phyloP scores from a whole-genome alignment of 2,329 filamentous ascomycete species.

The Xylariaceae sp. region DNA sequence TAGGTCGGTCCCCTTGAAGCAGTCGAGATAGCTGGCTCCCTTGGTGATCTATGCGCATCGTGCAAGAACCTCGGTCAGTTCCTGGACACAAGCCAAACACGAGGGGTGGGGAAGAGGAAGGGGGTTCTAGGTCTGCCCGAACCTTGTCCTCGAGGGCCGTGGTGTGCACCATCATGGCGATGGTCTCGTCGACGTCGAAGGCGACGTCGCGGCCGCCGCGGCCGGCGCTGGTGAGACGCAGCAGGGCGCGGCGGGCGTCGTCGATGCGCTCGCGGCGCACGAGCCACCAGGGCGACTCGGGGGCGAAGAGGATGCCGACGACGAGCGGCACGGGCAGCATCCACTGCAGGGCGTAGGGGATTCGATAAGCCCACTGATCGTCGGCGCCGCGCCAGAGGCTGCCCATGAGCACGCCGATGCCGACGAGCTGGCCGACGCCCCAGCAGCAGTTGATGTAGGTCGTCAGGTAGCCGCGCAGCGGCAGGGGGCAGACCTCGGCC shows the following conservation, averaged over 20 bases:
- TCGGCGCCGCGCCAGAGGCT: slow-evolving; percentile 55
- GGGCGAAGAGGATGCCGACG: slow-evolving; percentile 59
- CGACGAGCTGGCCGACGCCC: slow-evolving; percentile 68
- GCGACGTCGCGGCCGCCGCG: slow-evolving; percentile 53
- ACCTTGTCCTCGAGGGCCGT: slow-evolving; percentile 65
- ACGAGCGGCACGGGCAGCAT: slow-evolving; percentile 66
- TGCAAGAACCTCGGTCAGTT: too few relatives aligned
- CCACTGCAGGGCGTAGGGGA: slow-evolving; percentile 68
- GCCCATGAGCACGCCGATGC: slow-evolving; percentile 63
- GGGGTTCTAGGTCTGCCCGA: too few relatives aligned
- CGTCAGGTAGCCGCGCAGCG: slow-evolving; percentile 59
- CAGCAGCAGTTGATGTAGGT: slow-evolving; percentile 74
- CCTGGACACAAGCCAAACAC: too few relatives aligned
- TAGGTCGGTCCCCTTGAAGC: slow-evolving; percentile 71
- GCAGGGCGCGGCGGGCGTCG: slow-evolving; percentile 58
- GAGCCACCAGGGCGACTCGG: slow-evolving; percentile 70
- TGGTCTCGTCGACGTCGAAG: slow-evolving; percentile 75
- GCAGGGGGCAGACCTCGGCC: slow-evolving; percentile 65
- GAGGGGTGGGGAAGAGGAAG: too few relatives aligned
- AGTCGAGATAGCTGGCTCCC: slow-evolving; percentile 71
- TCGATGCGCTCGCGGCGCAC: slow-evolving; percentile 57
- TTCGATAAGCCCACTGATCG: slow-evolving; percentile 62
- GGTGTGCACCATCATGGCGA: slow-evolving; percentile 90
- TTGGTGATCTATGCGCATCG: slow-evolving; percentile 51
- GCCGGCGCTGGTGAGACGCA: slow-evolving; percentile 56